Conservation (phyloP, 352 stramenopile species). For the Phytopythium sindhum region DNA sequence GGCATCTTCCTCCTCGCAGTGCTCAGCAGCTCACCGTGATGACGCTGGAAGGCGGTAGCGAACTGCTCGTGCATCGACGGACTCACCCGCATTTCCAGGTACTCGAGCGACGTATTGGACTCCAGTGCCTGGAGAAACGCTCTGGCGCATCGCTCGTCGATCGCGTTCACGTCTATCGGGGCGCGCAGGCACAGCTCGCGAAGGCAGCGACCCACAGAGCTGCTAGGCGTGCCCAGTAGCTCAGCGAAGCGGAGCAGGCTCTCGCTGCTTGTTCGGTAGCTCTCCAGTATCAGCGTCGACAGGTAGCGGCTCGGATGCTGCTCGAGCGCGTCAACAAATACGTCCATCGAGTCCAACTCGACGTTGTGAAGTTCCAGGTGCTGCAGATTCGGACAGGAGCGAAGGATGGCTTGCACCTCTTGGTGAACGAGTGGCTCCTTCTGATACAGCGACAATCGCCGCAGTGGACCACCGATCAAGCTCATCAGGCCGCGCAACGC, state of each 20-base stretch:
- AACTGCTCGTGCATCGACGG: neutral
- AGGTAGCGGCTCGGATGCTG: neutral
- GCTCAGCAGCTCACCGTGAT: neutral
- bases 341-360: constrained; percentile 5
- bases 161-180: neutral
- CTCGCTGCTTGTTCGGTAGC: neutral
- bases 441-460: constrained; percentile 1
- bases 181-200: neutral
- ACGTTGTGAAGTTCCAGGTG: constrained; percentile 4
- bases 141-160: neutral
- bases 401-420: neutral
- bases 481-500: neutral
- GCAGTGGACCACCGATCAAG: neutral
- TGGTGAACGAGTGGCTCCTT: neutral
- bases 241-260: neutral
- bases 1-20: neutral
- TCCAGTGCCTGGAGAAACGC: neutral
- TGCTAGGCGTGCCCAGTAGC: neutral
- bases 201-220: neutral
- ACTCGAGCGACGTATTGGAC: neutral
- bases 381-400: neutral
- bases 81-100: neutral
- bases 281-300: constrained; percentile 1
- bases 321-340: constrained; percentile 6
- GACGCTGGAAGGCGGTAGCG: neutral